Evolutionary conservation across 495 filamentous ascomycete genomes (phyloP), one percentile per base, ranked within the genome.

Genomic region (Penicillium robsamsonii): DNA sequence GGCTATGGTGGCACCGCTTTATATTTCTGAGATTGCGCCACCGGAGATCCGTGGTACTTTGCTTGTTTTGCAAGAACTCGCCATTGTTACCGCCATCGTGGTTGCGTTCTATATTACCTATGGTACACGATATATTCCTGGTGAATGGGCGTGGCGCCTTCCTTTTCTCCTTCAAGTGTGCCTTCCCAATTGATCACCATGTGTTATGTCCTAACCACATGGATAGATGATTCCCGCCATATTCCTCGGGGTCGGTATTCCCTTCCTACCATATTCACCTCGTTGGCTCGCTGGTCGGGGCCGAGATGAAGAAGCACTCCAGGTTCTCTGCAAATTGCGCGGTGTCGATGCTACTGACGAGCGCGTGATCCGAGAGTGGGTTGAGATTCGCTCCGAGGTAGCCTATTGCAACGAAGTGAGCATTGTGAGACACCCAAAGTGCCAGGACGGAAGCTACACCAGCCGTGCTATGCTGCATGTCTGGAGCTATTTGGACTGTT

Each of bases 271-370:
- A 7, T 79, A 83, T 61, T 87, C 83, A 22, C 89, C 89, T 1
- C 80, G 89, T 43, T 93, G 89, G 89, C 75, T 92, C 1, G 88
- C 87, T 0, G 78, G 76, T 45, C 84, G 87, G 65, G 86, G 87
- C 59, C 76, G 84, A 29, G 87, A 87, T 84, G 86, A 91, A 24
- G 87, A 92, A 59, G 78, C 82, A 2, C 75, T 87, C 37, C 58
- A 78, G 18, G 81, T 86, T 12, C 80, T 92, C 20, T 83, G 86
- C 10, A 59, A 72, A 30, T 74, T 91, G 1, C 89, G 89, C 61
- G 84, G 84, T 12, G 68, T 75, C 10, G 81, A 84, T 1, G 76
- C 87, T 48, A 61, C 78, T 11, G 81, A 84, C 57, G 75, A 57
- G 11, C 57, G 63, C 10, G 65, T 79, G 2, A 46, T 64, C n/a